Percentiles rank a stretch among this genome's conserved stretches.
These are phyloP conservation scores for Naganishia kalamii DNA, from an alignment of 768 basidiomycete species.

Conservation along the genomic window DNA sequence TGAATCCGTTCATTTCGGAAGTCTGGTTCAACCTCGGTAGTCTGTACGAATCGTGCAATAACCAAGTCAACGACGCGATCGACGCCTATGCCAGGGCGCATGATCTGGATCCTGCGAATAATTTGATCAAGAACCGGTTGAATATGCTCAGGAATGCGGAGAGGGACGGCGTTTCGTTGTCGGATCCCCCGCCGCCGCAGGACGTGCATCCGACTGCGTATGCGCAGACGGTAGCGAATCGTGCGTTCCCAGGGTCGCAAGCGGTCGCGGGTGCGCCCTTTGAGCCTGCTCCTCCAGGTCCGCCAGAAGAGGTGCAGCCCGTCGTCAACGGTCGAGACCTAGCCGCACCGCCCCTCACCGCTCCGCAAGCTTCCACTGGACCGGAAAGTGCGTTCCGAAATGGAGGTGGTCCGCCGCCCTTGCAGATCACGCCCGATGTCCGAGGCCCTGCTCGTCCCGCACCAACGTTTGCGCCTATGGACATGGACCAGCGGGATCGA, in stretches of 20 bases:
- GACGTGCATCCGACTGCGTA: slow-evolving; percentile 96
- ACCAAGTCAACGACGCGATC: slow-evolving; percentile 96
- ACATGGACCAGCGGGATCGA: slow-evolving; percentile 32
- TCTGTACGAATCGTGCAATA: slow-evolving; percentile 96
- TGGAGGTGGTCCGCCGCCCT: slow-evolving; percentile 39
- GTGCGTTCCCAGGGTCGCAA: slow-evolving; percentile 22
- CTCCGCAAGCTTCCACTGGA: slow-evolving; percentile 16
- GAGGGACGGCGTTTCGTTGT: slow-evolving; percentile 63
- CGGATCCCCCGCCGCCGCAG: slow-evolving; percentile 80
- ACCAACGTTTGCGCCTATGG: slow-evolving; percentile 42
- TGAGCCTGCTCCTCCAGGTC: neutral
- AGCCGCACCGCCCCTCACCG: slow-evolving; percentile 33
- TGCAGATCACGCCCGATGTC: slow-evolving; percentile 37
- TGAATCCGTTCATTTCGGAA: slow-evolving; percentile 92
- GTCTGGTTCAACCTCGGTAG: slow-evolving; percentile 97
- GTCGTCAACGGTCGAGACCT: slow-evolving; percentile 33
- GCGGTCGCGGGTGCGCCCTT: slow-evolving; percentile 4
- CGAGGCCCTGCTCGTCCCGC: slow-evolving; percentile 39
- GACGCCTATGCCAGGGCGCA: slow-evolving; percentile 93
- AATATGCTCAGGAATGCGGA: slow-evolving; percentile 73
- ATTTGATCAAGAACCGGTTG: slow-evolving; percentile 72
- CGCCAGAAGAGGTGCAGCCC: slow-evolving; percentile 17
- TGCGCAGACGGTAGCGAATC: slow-evolving; percentile 46
- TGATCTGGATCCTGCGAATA: slow-evolving; percentile 83
- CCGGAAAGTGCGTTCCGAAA: slow-evolving; percentile 40